phyloP scores from a whole-genome alignment of 2,329 filamentous ascomycete species.

The Clathrospora elynae region DNA sequence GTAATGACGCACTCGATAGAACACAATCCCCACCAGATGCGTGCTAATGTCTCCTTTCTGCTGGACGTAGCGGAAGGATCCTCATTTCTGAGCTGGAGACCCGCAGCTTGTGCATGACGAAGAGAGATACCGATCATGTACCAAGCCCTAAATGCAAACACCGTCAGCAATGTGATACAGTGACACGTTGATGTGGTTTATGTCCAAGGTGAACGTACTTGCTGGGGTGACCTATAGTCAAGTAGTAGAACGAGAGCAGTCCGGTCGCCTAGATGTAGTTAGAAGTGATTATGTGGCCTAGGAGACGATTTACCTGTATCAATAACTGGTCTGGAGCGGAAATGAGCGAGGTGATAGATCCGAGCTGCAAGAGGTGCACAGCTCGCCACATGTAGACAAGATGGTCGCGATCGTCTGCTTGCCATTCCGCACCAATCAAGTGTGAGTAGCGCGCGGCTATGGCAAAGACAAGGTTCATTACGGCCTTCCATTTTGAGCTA shows the following conservation, averaged over 20 bases:
- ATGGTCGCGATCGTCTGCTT: slow-evolving; percentile 33
- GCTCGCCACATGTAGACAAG: slow-evolving; percentile 42
- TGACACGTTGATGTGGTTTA: neutral
- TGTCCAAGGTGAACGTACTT: slow-evolving; percentile 33
- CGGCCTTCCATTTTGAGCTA: slow-evolving; percentile 38
- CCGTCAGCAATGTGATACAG: slow-evolving; percentile 9
- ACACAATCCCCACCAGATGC: slow-evolving; percentile 48
- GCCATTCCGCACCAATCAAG: slow-evolving; percentile 29
- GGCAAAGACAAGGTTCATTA: slow-evolving; percentile 49
- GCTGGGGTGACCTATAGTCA: slow-evolving; percentile 46
- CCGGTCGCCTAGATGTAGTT: slow-evolving; percentile 34
- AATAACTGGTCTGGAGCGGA: slow-evolving; percentile 26
- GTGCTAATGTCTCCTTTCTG: slow-evolving; percentile 37
- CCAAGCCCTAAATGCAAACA: slow-evolving; percentile 42
- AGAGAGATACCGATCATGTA: slow-evolving; percentile 43
- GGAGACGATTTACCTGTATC: slow-evolving; percentile 19
- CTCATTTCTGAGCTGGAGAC: slow-evolving; percentile 45
- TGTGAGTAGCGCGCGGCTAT: slow-evolving; percentile 46
- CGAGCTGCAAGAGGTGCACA: slow-evolving; percentile 15
- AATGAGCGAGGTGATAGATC: slow-evolving; percentile 32
- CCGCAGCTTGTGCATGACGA: slow-evolving; percentile 44
- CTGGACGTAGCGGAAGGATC: slow-evolving; percentile 20
- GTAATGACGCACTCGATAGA: slow-evolving; percentile 43
- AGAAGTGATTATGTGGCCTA: slow-evolving; percentile 9
- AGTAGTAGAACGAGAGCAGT: slow-evolving; percentile 46